Evolutionary conservation across 106 monocot genomes (phyloP), one percentile per base, ranked within the genome.

Genomic region (Narthecium ossifragum): DNA sequence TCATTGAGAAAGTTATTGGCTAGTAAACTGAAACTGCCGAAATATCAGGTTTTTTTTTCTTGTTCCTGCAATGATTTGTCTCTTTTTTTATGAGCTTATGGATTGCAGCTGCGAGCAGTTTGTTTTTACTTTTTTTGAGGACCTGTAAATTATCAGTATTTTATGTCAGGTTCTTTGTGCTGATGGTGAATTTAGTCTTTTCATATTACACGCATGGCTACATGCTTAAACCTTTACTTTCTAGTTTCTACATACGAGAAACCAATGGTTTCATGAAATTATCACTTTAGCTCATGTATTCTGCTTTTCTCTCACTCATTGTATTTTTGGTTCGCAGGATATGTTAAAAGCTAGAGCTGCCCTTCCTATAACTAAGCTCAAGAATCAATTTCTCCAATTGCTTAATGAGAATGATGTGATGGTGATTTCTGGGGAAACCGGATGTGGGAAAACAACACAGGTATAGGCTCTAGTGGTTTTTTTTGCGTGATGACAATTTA

Each of bases 361-460:
- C 71, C 80, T 96, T 43, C 96, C 96, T 47, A 90, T 96, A 51
- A 70, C 83, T 63, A 73, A 75, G 22, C 41, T 90, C 45, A 90
- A 81, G 66, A 70, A 67, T 60, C 64, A 70, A 65, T 24, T 96
- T 46, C 47, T 96, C 32, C 69, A 81, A 41, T 67, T 77, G 39
- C 75, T 96, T 6, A 61, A 49, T 43, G 78, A 73, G 34, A 83
- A 86, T 84, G 86, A 96, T 67, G 90, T 86, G 26, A 67, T 96
- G 56, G 83, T 96, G 71, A 82, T 96, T 54, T 81, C 81, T 71
- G 96, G 96, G 2, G 96, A 96, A 90, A 96, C 96, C 51, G 96
- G 96, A 47, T 96, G 86, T 66, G 96, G 96, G 11, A 96, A 96
- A 76, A 90, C 96, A 63, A 96, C 96, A 57, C 96, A 96, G 86